These are phyloP conservation scores for Falciphora oryzae DNA, from an alignment of 2,329 filamentous ascomycete species.

Conservation along the genomic window DNA sequence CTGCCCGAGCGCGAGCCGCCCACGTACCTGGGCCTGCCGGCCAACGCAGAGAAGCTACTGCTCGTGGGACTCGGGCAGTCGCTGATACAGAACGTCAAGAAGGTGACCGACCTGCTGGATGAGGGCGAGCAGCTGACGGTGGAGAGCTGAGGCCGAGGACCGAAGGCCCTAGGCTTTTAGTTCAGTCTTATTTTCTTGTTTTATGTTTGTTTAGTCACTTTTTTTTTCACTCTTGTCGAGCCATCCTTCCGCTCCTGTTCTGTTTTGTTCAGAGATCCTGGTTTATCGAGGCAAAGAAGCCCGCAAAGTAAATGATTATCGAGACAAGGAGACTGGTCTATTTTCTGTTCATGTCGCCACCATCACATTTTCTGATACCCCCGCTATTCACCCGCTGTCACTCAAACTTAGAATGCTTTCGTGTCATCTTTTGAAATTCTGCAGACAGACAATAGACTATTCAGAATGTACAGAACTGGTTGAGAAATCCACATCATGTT, in stretches of 20 bases:
- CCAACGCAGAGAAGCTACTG: constrained; percentile 93
- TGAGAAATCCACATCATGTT: neutral
- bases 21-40: constrained; percentile 87
- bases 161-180: too few species aligned
- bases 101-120: constrained; percentile 81
- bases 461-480: neutral
- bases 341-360: neutral
- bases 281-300: neutral
- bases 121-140: constrained; percentile 89
- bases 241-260: neutral
- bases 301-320: too few species aligned
- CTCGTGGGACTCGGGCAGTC: constrained; percentile 81
- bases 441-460: neutral
- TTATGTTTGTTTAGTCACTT: neutral
- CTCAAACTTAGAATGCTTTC: neutral
- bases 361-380: neutral
- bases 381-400: neutral
- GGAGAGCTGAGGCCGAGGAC: constrained; percentile 33
- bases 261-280: neutral
- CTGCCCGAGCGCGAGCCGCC: constrained; percentile 94
- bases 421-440: neutral
- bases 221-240: neutral
- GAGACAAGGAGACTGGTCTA: neutral
- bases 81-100: constrained; percentile 77
- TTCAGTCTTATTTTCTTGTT: neutral